phyloP scores from a whole-genome alignment of 106 monocot species.

The Apostasia ramifera region DNA sequence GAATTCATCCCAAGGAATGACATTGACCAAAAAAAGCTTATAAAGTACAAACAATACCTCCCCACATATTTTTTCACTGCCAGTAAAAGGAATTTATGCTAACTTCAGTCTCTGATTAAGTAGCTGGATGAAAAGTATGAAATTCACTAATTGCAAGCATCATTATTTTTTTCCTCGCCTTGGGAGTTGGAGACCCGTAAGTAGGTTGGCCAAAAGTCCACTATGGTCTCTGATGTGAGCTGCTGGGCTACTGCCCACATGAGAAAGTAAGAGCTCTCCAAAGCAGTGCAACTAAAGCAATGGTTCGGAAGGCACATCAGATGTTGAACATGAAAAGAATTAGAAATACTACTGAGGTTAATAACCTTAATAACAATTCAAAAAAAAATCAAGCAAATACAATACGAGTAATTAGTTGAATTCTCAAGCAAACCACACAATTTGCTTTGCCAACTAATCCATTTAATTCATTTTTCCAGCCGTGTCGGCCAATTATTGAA shows the following conservation, averaged over 20 bases:
- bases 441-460: neutral
- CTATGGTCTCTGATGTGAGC: conserved; percentile 38
- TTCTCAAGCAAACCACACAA: neutral
- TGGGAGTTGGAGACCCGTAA: conserved; percentile 66
- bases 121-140: neutral
- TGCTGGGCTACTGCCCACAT: conserved; percentile 23
- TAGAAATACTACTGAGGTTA: too few relatives aligned
- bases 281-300: conserved; percentile 79
- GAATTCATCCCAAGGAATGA: conserved; percentile 42
- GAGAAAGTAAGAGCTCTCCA: conserved; percentile 52
- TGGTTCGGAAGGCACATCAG: neutral
- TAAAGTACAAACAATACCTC: conserved; percentile 87
- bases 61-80: conserved; percentile 88
- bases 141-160: neutral
- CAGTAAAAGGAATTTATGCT: neutral
- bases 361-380: neutral
- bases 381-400: neutral
- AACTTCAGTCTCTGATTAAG: neutral
- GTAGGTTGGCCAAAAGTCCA: conserved; percentile 65
- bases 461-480: neutral
- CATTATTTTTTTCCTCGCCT: conserved; percentile 34
- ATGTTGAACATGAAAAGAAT: neutral
- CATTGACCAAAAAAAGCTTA: conserved; percentile 50
- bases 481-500: too few relatives aligned
- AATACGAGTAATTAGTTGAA: neutral